Conservation (phyloP, 805 yeast species). For the Brettanomyces custersianus region DNA sequence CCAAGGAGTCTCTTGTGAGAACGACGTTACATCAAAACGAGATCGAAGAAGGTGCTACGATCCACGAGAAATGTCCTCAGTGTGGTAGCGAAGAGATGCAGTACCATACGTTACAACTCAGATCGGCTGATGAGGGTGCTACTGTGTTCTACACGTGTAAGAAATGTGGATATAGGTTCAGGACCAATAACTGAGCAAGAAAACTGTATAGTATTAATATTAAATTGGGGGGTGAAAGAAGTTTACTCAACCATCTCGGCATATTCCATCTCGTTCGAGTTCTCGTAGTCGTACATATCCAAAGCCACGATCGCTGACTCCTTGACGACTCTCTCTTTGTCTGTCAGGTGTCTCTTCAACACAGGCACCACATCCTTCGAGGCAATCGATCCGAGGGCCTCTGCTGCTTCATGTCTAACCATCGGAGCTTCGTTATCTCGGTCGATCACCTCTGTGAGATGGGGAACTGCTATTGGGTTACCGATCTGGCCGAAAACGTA, state of each 20-base stretch:
- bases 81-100: constrained; percentile 98
- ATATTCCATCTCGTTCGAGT: constrained; percentile 73
- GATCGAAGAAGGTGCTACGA: constrained; percentile 90
- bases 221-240: neutral
- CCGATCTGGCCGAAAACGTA: constrained; percentile 97
- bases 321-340: constrained; percentile 82
- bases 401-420: constrained; percentile 99
- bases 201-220: neutral
- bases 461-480: constrained; percentile 86
- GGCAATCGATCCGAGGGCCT: constrained; percentile 94
- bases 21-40: constrained; percentile 71
- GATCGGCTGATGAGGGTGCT: constrained; percentile 99
- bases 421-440: constrained; percentile 82
- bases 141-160: constrained; percentile 97
- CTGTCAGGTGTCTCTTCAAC: constrained; percentile 67
- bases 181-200: constrained; percentile 68
- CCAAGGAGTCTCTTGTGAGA: constrained; percentile 85
- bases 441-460: constrained; percentile 72
- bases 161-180: constrained; percentile 82
- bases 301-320: constrained; percentile 96
- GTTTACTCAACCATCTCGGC: constrained; percentile 29
- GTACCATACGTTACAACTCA: constrained; percentile 89
- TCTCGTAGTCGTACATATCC: constrained; percentile 96
- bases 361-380: constrained; percentile 92
- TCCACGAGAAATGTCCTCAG: constrained; percentile 96